Conservation (phyloP, 441 rosid species). For the California macrophylla region DNA sequence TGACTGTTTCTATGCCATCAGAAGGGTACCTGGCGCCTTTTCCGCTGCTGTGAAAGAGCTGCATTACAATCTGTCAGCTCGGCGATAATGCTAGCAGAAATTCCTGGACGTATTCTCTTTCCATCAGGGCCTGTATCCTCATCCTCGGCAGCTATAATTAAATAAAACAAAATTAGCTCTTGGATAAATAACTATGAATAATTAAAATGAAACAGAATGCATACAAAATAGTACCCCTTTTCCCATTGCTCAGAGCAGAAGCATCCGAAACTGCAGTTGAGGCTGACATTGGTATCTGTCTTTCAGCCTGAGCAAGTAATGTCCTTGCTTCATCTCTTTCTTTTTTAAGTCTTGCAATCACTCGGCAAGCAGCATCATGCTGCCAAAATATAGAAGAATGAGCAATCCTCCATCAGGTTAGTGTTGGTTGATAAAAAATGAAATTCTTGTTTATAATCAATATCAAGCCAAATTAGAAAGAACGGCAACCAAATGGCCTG, state of each 20-base stretch:
- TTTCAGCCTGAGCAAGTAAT: slow-evolving; percentile 74
- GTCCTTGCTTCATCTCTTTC: slow-evolving; percentile 90
- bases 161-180: slow-evolving; percentile 20
- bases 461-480: no score
- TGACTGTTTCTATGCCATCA: background rate
- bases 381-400: slow-evolving; percentile 22
- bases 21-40: slow-evolving; percentile 70
- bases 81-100: slow-evolving; percentile 48
- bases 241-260: slow-evolving; percentile 63
- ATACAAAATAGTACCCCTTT: slow-evolving; percentile 48
- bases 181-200: slow-evolving; percentile 2
- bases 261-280: slow-evolving; percentile 41
- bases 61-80: slow-evolving; percentile 84
- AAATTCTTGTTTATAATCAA: no score
- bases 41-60: slow-evolving; percentile 83
- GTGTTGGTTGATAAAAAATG: no score
- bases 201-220: slow-evolving; percentile 3
- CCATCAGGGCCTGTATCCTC: slow-evolving; percentile 57
- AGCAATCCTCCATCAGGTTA: background rate
- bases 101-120: slow-evolving; percentile 68
- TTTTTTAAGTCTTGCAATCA: slow-evolving; percentile 90
- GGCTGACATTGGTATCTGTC: slow-evolving; percentile 56
- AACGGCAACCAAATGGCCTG: background rate
- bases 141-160: slow-evolving; percentile 43
- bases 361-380: slow-evolving; percentile 99